Evolutionary conservation across 306 rosid species (phyloP).

Genomic region (Elaeagnus macrophylla): DNA sequence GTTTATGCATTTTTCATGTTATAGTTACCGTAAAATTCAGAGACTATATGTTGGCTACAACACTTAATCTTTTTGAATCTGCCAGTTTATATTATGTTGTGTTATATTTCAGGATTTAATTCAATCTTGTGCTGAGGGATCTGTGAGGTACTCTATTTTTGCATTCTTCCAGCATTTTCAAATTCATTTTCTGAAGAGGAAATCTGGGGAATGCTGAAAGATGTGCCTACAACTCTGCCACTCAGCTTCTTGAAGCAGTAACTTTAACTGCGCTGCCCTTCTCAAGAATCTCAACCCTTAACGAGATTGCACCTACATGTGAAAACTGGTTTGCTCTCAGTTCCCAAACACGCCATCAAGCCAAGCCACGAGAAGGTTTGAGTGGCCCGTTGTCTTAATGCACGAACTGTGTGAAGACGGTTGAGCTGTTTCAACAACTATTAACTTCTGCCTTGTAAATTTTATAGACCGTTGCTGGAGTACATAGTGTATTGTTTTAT

Average conservation of each 20-base stretch:
- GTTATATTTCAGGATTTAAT: too few relatives aligned
- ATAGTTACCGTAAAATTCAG: too few relatives aligned
- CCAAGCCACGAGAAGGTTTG: slow-evolving; percentile 17
- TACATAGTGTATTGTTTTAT: slow-evolving; percentile 16
- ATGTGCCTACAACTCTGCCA: slow-evolving; percentile 33
- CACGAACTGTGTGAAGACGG: slow-evolving; percentile 43
- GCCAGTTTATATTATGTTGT: too few relatives aligned
- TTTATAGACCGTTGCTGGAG: too few relatives aligned
- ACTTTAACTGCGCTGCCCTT: slow-evolving; percentile 15
- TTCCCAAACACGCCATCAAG: slow-evolving; percentile 34
- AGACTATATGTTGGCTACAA: too few relatives aligned
- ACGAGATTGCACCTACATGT: slow-evolving; percentile 13
- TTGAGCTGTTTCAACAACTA: slow-evolving; percentile 30
- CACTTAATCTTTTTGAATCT: too few relatives aligned
- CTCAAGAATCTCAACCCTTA: slow-evolving; percentile 23
- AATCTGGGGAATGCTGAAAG: slow-evolving; percentile 68
- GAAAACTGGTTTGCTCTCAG: slow-evolving; percentile 17
- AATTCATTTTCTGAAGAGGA: slow-evolving; percentile 13
- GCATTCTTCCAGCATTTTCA: slow-evolving; percentile 8
- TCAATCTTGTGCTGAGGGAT: slow-evolving; percentile 9
- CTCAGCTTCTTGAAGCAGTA: slow-evolving; percentile 26
- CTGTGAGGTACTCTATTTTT: background rate
- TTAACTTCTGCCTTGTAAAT: slow-evolving; percentile 21
- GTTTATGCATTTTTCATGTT: too few relatives aligned
- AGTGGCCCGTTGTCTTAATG: slow-evolving; percentile 33